Percentiles rank a stretch among this genome's conserved stretches.
Evolutionary conservation across 2,329 filamentous ascomycete species (phyloP).

Genomic region (Calonectria crousiana): DNA sequence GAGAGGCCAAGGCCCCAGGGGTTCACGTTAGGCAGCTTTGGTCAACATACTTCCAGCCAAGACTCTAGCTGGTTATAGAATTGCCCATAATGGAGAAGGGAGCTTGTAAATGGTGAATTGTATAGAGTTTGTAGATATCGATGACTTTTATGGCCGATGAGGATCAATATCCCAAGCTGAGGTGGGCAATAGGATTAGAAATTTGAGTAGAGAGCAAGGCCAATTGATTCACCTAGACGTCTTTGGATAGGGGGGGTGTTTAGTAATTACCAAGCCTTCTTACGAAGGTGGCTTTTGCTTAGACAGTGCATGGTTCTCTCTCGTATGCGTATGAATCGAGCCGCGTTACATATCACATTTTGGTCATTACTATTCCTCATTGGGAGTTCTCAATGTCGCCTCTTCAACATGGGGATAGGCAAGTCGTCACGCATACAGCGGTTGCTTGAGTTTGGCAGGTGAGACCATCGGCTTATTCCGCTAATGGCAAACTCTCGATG

Average conservation of each 20-base stretch:
- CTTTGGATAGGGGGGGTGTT: not conserved
- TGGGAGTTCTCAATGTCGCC: not conserved
- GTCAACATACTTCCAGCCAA: not conserved
- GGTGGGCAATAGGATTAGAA: too few relatives aligned
- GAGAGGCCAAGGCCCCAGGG: not conserved
- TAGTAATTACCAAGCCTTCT: not conserved
- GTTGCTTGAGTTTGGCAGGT: too few relatives aligned
- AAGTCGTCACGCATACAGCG: not conserved
- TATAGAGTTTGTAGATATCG: too few relatives aligned
- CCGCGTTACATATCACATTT: constrained; percentile 5
- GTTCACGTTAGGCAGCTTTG: not conserved
- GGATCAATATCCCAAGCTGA: too few relatives aligned
- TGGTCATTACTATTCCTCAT: not conserved
- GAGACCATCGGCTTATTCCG: not conserved
- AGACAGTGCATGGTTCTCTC: not conserved
- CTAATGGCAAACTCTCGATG: not conserved
- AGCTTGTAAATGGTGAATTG: too few relatives aligned
- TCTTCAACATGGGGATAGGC: too few relatives aligned
- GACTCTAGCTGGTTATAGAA: not conserved
- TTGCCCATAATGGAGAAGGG: not conserved
- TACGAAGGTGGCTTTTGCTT: not conserved
- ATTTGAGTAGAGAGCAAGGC: not conserved
- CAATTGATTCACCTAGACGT: not conserved
- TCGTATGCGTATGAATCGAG: not conserved
- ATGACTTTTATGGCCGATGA: not conserved